Base-by-base conservation (phyloP, 345 rosid species). In the Dipteronia sinensis region DNA sequence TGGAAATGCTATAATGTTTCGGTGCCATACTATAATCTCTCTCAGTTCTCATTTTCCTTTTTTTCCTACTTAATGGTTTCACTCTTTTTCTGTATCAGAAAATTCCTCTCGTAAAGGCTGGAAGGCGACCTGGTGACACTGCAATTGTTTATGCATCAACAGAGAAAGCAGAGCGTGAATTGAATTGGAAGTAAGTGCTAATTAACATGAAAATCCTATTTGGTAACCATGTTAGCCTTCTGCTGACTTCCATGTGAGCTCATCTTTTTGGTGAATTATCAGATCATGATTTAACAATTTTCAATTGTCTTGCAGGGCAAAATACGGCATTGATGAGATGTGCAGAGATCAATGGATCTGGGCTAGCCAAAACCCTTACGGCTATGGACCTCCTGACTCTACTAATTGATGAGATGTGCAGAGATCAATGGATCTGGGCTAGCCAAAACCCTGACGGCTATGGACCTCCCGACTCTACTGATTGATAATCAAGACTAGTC, bases 371-470 rank as follows among this genome's bases (percentile, higher is more conserved):
- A 92, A 96, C 77, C 98, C 98, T 7, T 89, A 91, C 55, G 99
- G 99, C 75, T 92, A 94, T 59, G 97, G 71, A 72, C 82, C 97
- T 44, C 69, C 91, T 10, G 81, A 83, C 51, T 47, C 65, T 49
- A 75, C 82, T 10, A 69, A 78, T 27, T 82, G 78, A 84, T 59
- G n/a, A n/a, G 77, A 93, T 96, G 99, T 96, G 99, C 77, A 85
- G 93, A 75, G 99, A 94, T 82, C 91, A 88, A 56, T 93, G 98
- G 98, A 91, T 92, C 80, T 94, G 99, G 97, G 97, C 98, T 0
- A 88, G 94, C 88, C 90, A 96, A 81, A 92, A 96, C 77, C 98
- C 98, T 7, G 88, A 91, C 59, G 99, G 99, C 75, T 92, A 94
- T 59, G 97, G 71, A 74, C 82, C 97, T 44, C 69, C 91, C 10